Base-by-base conservation (phyloP, 495 filamentous ascomycete genomes). In the Copromyces sp. region DNA sequence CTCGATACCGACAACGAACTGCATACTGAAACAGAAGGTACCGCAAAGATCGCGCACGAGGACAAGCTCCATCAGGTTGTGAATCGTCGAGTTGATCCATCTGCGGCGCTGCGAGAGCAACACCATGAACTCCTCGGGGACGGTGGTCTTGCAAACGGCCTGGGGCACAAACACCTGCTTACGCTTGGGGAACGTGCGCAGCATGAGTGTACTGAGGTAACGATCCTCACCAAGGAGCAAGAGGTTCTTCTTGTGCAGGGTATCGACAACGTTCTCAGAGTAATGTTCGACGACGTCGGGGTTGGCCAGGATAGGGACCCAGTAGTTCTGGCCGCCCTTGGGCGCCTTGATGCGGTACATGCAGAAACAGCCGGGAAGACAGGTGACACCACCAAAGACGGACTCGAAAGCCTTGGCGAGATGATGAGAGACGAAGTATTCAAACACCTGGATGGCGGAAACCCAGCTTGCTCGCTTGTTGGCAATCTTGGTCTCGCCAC, bases 271-370 rank as follows among this genome's bases (percentile, higher is more conserved):
- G 74, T 98, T 98, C 82, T 99, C 96, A 0, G 95, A 98, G 80
- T 99, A 99, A 81, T 98, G 96, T 82, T 98, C 96, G 68, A 99
- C 96, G 37, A 99, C 92, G 78, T 99, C 96, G 20, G 96, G 96
- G 80, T 98, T 99, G 73, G 96, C 96, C 69, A 99, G 87, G 77
- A 99, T 98, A 17, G 96, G 96, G 9, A 99, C 96, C 96, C 95
- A 99, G 83, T 97, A 98, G 82, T 98, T 98, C 81, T 98, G 93
- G 17, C 92, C 96, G 41, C 95, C 95, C 84, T 99, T 99, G 68
- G 96, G 96, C 3, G 95, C 92, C 82, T 99, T 99, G 87, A 99
- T 97, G 75, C 96, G 92, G 83, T 99, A 99, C 96, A 99, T 99
- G 86, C 94, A 97, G 90, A 99, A 99, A 86, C 96, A 99, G 68